Evolutionary conservation across 2,329 filamentous ascomycete species (phyloP).

Genomic region (Botrytis paeoniae): DNA sequence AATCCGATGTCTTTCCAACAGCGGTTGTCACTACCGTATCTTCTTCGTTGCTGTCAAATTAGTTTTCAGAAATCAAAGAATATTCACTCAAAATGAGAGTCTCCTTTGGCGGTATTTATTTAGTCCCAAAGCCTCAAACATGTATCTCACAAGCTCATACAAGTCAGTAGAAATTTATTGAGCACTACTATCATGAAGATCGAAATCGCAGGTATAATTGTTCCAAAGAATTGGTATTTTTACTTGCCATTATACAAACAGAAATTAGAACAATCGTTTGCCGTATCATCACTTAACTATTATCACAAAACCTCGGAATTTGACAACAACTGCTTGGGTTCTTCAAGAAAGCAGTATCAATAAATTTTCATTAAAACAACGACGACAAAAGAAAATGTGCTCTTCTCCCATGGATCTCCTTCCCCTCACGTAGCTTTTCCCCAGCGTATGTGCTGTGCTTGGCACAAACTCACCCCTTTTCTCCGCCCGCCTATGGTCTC

Average conservation of each 20-base stretch:
- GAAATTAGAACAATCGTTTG: background rate
- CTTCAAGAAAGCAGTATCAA: background rate
- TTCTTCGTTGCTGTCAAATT: background rate
- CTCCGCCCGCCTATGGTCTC: background rate
- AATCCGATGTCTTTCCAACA: background rate
- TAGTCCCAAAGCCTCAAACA: background rate
- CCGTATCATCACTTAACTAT: background rate
- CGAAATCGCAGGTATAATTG: rapidly evolving
- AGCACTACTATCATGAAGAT: background rate
- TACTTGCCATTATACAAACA: background rate
- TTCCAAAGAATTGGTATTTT: background rate
- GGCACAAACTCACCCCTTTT: background rate
- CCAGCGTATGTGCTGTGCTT: background rate
- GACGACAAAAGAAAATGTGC: background rate
- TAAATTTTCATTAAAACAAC: background rate
- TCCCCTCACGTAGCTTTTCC: background rate
- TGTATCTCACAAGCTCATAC: background rate
- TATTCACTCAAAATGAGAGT: background rate
- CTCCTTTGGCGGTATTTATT: background rate
- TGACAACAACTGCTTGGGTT: background rate
- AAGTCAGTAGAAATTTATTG: background rate
- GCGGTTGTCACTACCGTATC: background rate
- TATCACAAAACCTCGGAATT: background rate
- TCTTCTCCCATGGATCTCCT: background rate
- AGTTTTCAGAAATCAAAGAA: background rate